A percentile compares a stretch with the other conserved stretches of the same genome.
These are phyloP conservation scores for Gyrodon lividus DNA, from an alignment of 768 basidiomycete species.

Conservation along the genomic window DNA sequence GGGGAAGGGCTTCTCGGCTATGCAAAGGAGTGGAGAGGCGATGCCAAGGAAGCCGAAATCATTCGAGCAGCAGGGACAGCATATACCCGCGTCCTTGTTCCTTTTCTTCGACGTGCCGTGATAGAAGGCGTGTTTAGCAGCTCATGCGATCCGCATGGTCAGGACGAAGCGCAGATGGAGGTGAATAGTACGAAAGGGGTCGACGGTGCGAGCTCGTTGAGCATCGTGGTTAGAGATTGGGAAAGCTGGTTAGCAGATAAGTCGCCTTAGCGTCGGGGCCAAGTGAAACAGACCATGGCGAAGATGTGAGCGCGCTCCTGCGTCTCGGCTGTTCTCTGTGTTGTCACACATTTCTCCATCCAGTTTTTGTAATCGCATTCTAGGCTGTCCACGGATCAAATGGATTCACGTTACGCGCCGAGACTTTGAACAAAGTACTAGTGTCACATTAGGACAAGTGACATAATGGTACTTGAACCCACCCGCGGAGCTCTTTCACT, in stretches of 20 bases:
- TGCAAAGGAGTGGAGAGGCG: constrained; percentile 37
- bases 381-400: too few relatives aligned
- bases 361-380: too few relatives aligned
- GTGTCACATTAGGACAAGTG: too few relatives aligned
- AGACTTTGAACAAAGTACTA: too few relatives aligned
- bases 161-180: neutral
- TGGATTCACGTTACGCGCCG: too few relatives aligned
- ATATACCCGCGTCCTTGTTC: constrained; percentile 62
- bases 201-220: constrained; percentile 4
- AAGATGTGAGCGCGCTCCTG: too few relatives aligned
- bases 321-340: too few relatives aligned
- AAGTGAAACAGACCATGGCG: neutral
- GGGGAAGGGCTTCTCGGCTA: constrained; percentile 50
- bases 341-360: too few relatives aligned
- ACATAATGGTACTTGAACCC: too few relatives aligned
- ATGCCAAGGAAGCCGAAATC: constrained; percentile 33
- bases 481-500: too few relatives aligned
- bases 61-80: constrained; percentile 52
- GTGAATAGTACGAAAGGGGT: neutral
- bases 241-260: constrained; percentile 29
- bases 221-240: constrained; percentile 21
- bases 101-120: constrained; percentile 67
- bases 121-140: constrained; percentile 72
- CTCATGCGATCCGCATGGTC: constrained; percentile 16
- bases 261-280: neutral